Evolutionary conservation across 129 eudicot species (phyloP).

Genomic region (Arctium lappa): DNA sequence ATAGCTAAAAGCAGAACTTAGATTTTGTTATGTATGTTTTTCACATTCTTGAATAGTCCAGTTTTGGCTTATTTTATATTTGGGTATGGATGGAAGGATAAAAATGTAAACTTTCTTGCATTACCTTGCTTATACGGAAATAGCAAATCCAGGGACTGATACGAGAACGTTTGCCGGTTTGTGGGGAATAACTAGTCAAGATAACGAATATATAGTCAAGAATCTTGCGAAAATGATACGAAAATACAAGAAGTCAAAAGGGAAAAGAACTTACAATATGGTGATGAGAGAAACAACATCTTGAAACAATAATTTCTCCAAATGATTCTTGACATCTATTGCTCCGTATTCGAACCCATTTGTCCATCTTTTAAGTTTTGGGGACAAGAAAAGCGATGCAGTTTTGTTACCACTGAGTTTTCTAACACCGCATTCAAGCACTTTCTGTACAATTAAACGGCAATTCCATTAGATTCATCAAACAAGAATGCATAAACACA

Average conservation of each 20-base stretch:
- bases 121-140: constrained; percentile 82
- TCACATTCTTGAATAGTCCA: background rate
- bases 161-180: constrained; percentile 27
- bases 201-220: constrained; percentile 14
- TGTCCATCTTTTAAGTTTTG: constrained; percentile 54
- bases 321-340: constrained; percentile 69
- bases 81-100: background rate
- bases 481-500: constrained; percentile 1
- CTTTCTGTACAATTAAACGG: constrained; percentile 57
- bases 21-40: too few species aligned
- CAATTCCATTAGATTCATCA: background rate
- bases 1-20: background rate
- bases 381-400: constrained; percentile 66
- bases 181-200: constrained; percentile 44
- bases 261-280: constrained; percentile 48
- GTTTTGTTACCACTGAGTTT: constrained; percentile 55
- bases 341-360: constrained; percentile 90
- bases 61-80: background rate
- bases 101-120: background rate
- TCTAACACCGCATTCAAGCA: constrained; percentile 77
- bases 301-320: constrained; percentile 60
- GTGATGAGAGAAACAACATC: constrained; percentile 63
- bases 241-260: background rate
- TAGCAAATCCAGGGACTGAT: constrained; percentile 83
- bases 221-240: background rate